These are phyloP conservation scores for Parsonsia alboflavescens DNA, from an alignment of 257 asterid genomes.

Conservation along the genomic window DNA sequence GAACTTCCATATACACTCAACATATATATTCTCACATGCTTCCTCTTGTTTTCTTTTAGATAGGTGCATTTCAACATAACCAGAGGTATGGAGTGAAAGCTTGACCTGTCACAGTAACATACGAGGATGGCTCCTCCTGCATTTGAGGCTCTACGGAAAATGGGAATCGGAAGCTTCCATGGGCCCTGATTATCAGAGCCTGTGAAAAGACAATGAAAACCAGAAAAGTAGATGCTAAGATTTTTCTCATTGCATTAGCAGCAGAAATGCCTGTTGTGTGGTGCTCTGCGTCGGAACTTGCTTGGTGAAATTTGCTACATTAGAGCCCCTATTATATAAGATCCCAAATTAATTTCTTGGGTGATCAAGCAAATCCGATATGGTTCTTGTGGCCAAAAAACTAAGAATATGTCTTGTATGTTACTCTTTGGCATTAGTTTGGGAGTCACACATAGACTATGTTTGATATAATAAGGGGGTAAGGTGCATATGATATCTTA, in stretches of 20 bases:
- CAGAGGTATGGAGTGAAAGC: background rate
- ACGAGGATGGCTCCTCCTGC: constrained; percentile 24
- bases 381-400: constrained; percentile 2
- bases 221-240: constrained; percentile 3
- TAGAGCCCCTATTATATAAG: constrained; percentile 3
- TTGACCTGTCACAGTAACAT: constrained; percentile 31
- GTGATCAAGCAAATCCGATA: background rate
- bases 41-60: background rate
- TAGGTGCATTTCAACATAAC: background rate
- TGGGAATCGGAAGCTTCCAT: constrained; percentile 18
- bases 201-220: constrained; percentile 13
- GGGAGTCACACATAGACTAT: constrained; percentile 11
- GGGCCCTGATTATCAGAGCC: background rate
- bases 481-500: background rate
- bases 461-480: background rate
- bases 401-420: background rate
- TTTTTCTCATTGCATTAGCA: constrained; percentile 22
- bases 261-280: background rate
- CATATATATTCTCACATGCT: background rate
- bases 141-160: constrained; percentile 11
- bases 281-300: constrained; percentile 6
- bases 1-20: background rate
- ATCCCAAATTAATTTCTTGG: background rate
- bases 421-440: background rate
- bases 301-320: constrained; percentile 9